Base-by-base conservation (phyloP, 352 stramenopile genomes). In the Aphanomyces invadans region DNA sequence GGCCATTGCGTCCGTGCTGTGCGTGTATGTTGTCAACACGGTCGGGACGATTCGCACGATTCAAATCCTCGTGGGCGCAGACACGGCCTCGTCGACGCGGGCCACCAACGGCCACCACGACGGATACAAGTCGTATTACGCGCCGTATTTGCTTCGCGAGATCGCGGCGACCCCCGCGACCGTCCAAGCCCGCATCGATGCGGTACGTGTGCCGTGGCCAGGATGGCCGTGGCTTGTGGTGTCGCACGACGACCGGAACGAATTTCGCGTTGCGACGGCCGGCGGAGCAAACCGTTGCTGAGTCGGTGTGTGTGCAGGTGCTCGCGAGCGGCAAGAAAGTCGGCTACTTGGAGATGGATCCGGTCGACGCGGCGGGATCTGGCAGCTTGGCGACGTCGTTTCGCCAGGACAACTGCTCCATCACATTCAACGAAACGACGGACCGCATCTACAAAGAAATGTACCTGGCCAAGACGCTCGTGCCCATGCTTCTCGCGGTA, bases 21-120 rank as follows among this genome's bases (percentile, higher is more conserved):
- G 38, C 25, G 17, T 64, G 21, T 64, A 52, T 64, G 36, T 64
- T 15, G 55, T 64, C 36, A 64, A 64, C 55, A 49, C 36, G 11
- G 38, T 49, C 19, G 55, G 55, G 3, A 46, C 38, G 3, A 46
- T 64, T 12, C 31, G 39, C 4, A 64, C 55, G n/a, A 25, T 64
- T 4, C 7, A 52, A 23, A 52, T 49, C 19, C 36, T 64, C 32
- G 19, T 64, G 7, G 55, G 55, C 5, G 15, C 49, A 4, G 29
- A 57, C 29, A 57, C 49, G 21, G 36, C 32, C n/a, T n/a, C n/a
- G 12, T n/a, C 49, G 49, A 57, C 25, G 3, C 4, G 26, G 25
- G 9, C 2, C 5, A 38, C 25, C 36, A 52, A 32, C 21, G 31
- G 31, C 3, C 55, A 23, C 9, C 32, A 21, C 19, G 33, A 64